These are phyloP conservation scores for Apiospora pterosperma DNA, from an alignment of 2,329 filamentous ascomycete genomes.

Conservation along the genomic window DNA sequence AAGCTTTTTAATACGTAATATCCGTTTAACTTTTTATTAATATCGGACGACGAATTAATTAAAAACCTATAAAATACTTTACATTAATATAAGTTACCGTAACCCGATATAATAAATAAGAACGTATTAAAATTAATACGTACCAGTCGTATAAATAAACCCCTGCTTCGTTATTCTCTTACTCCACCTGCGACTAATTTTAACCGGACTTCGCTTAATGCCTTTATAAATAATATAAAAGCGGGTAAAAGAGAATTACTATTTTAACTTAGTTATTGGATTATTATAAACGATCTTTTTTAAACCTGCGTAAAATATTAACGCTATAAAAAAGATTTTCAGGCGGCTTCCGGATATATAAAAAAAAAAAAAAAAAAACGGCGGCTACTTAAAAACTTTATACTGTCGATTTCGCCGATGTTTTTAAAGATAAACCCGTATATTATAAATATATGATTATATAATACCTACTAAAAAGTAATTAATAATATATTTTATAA, in stretches of 20 bases:
- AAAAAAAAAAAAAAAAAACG: neutral
- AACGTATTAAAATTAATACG: too few species aligned
- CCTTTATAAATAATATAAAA: neutral
- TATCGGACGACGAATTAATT: neutral
- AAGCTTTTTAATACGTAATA: neutral
- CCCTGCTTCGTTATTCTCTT: neutral
- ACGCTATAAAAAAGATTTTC: neutral
- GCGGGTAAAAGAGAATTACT: neutral
- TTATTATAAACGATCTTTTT: neutral
- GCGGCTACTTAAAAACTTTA: neutral
- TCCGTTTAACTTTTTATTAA: neutral
- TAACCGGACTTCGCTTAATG: neutral
- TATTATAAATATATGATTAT: neutral
- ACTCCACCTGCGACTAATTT: neutral
- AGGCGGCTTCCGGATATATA: neutral
- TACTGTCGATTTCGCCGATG: neutral
- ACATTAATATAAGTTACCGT: neutral
- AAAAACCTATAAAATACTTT: neutral
- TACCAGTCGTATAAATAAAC: neutral
- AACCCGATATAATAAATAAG: neutral
- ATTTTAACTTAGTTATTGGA: neutral
- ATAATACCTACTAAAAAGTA: neutral
- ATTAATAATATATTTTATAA: neutral
- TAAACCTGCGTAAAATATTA: neutral
- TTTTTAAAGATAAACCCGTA: neutral